phyloP scores from a whole-genome alignment of 106 monocot species.

The Dioscorea alata region DNA sequence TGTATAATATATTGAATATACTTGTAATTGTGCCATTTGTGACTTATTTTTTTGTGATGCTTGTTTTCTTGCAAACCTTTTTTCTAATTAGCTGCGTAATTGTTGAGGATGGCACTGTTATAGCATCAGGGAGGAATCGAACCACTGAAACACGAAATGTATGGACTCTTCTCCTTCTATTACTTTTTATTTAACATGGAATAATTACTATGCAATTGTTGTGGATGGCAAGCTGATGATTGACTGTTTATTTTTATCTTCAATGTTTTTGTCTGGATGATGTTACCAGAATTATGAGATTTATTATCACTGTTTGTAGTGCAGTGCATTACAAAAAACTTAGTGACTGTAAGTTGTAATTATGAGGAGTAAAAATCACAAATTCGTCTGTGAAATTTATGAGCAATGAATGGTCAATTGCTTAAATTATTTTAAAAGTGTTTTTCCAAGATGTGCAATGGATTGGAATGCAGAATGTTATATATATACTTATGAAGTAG shows the following conservation, averaged over 20 bases:
- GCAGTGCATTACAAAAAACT: not conserved
- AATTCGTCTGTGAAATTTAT: too few relatives aligned
- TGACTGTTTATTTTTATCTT: not conserved
- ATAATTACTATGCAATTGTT: not conserved
- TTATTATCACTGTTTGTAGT: not conserved
- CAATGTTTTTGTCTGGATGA: not conserved
- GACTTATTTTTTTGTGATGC: too few relatives aligned
- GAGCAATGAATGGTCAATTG: too few relatives aligned
- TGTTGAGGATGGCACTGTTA: conserved; percentile 51
- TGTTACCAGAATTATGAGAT: not conserved
- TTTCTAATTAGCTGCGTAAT: conserved; percentile 43
- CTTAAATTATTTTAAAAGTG: too few relatives aligned
- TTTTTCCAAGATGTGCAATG: too few relatives aligned
- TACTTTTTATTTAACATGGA: not conserved
- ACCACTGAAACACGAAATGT: conserved; percentile 63
- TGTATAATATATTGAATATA: too few relatives aligned
- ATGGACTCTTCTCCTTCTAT: not conserved
- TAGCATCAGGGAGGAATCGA: conserved; percentile 64
- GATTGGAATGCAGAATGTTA: too few relatives aligned
- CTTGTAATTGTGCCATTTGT: too few relatives aligned
- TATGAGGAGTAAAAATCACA: not conserved
- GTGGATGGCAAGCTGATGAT: not conserved
- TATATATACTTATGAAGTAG: too few relatives aligned
- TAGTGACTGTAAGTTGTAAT: not conserved
- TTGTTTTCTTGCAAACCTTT: conserved; percentile 1